phyloP scores from a whole-genome alignment of 495 filamentous ascomycete species.

The Neurospora sp. region DNA sequence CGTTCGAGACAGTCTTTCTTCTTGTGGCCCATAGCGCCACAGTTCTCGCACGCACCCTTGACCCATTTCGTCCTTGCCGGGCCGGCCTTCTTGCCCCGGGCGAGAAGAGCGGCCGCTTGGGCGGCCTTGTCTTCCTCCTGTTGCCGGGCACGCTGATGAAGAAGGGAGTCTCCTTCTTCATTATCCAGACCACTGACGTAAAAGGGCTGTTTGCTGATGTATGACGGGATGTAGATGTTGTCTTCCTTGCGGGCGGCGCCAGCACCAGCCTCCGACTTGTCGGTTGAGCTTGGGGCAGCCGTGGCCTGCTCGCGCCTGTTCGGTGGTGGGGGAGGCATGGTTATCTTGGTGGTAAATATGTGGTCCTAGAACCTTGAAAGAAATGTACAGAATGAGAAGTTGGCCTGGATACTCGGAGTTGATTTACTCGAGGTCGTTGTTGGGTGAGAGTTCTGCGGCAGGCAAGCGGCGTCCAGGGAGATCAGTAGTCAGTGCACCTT shows the following conservation, averaged over 20 bases:
- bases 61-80: slow-evolving; percentile 91
- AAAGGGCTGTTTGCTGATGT: slow-evolving; percentile 97
- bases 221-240: slow-evolving; percentile 98
- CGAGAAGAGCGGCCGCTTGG: slow-evolving; percentile 55
- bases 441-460: not conserved
- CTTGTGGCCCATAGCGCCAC: slow-evolving; percentile 92
- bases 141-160: slow-evolving; percentile 85
- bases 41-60: slow-evolving; percentile 97
- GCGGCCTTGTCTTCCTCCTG: slow-evolving; percentile 57
- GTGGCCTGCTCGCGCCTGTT: slow-evolving; percentile 6
- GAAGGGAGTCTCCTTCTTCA: slow-evolving; percentile 78
- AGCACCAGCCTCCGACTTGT: slow-evolving; percentile 21
- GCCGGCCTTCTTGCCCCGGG: slow-evolving; percentile 60
- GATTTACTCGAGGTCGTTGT: not conserved
- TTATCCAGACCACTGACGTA: slow-evolving; percentile 69
- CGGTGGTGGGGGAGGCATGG: slow-evolving; percentile 11
- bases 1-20: slow-evolving; percentile 86
- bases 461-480: not conserved
- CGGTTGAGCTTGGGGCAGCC: not conserved
- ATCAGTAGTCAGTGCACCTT: not conserved
- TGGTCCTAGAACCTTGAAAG: not conserved
- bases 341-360: not conserved
- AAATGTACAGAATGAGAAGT: not conserved
- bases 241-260: slow-evolving; percentile 60
- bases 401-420: not conserved